Conservation (phyloP, 1,284 basidiomycete species). For the Athelia sp. region DNA sequence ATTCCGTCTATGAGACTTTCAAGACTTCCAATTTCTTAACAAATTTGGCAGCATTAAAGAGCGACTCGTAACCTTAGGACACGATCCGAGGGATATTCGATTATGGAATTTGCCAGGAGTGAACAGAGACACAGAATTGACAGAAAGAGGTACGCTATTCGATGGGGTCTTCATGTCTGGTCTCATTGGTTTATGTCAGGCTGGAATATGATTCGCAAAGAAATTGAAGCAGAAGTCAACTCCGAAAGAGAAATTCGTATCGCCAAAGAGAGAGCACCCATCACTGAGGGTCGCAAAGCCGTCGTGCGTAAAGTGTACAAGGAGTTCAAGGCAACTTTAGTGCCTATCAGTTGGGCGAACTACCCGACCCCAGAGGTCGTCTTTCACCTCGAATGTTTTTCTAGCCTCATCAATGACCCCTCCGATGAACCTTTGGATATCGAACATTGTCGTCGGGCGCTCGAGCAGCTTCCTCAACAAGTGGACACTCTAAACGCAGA, state of each 20-base stretch:
- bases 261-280: background rate
- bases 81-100: background rate
- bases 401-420: constrained; percentile 12
- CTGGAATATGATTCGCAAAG: background rate
- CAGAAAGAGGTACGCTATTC: background rate
- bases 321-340: constrained; percentile 15
- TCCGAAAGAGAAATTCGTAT: background rate
- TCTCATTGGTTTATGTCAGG: background rate
- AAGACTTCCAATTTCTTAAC: too few relatives aligned
- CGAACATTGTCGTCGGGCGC: background rate
- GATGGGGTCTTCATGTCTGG: background rate
- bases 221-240: constrained; percentile 1
- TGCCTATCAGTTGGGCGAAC: constrained; percentile 21
- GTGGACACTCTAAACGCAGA: background rate
- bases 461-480: background rate
- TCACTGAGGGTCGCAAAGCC: constrained; percentile 3
- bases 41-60: background rate
- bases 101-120: constrained; percentile 9
- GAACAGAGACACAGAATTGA: background rate
- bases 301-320: constrained; percentile 15
- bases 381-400: constrained; percentile 14
- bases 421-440: background rate
- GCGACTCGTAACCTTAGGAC: background rate
- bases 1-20: too few relatives aligned
- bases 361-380: constrained; percentile 17